Evolutionary conservation across 2,329 filamentous ascomycete genomes (phyloP).

Genomic region (Venturiaceae sp.): DNA sequence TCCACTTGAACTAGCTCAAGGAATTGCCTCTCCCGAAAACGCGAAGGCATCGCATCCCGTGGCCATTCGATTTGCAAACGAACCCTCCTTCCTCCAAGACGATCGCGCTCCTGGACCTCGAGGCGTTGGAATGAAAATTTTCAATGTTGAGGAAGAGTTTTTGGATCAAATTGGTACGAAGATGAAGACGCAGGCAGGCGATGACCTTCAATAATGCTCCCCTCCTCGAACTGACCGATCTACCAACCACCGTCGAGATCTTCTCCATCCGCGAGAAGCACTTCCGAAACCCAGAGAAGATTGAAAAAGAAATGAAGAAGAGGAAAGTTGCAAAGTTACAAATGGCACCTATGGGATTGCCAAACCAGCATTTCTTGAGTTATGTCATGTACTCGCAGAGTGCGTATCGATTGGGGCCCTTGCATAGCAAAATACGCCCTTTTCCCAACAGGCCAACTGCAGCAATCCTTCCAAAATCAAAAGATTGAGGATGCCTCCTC

Average conservation of each 20-base stretch:
- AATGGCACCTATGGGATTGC: conserved; percentile 27
- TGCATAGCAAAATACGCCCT: conserved; percentile 39
- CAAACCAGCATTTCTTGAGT: conserved; percentile 29
- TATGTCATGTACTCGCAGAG: conserved; percentile 35
- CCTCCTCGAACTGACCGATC: conserved; percentile 35
- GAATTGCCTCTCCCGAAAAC: background rate
- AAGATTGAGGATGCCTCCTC: conserved; percentile 17
- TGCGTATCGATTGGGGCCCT: conserved; percentile 37
- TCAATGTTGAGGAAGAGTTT: conserved; percentile 34
- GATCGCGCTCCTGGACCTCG: conserved; percentile 35
- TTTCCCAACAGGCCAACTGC: conserved; percentile 30
- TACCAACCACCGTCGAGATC: conserved; percentile 35
- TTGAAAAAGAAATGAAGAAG: conserved; percentile 31
- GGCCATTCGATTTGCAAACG: background rate
- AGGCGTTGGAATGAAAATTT: conserved; percentile 40
- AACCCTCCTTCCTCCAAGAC: conserved; percentile 6
- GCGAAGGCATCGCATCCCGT: background rate
- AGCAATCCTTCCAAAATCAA: conserved; percentile 30
- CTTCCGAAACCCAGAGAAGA: conserved; percentile 24
- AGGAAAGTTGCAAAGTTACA: conserved; percentile 29
- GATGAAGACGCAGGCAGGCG: conserved; percentile 29
- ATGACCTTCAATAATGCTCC: conserved; percentile 42
- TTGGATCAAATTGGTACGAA: conserved; percentile 24
- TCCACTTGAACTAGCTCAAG: conserved; percentile 25
- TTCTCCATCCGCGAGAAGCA: conserved; percentile 30